Evolutionary conservation across 495 filamentous ascomycete genomes (phyloP), one percentile per base, ranked within the genome.

Genomic region (Neurospora sp.): DNA sequence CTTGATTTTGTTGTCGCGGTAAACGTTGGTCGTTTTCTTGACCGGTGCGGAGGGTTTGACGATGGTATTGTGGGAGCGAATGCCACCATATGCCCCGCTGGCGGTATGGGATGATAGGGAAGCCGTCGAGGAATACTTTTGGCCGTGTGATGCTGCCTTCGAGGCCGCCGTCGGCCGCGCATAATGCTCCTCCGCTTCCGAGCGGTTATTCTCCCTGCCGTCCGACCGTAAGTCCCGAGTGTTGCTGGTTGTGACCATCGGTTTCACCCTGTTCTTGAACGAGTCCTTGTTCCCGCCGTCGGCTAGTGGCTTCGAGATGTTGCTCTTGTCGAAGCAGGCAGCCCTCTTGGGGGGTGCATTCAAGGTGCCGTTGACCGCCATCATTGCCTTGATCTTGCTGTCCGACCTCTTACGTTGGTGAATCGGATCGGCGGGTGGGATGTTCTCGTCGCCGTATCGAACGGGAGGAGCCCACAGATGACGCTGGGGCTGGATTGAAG

Each of bases 331-430:
- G 18, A 87, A 91, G 80, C 96, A 93, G 18, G 88, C 92, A 44
- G 89, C 90, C 73, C 93, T 88, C 82, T 93, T 93, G 35, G 90
- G 84, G 48, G 86, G 88, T 70, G 88, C 88, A 80, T 92, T 95
- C 69, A 91, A 80, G 39, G 86, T 86, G 69, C 85, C 87, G 22
- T 84, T 86, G 68, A 88, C 83, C 18, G 85, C 75, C 74, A 83
- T 71, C 71, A 89, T 81, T 35, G 84, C 82, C 65, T 86, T 88
- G 65, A 94, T 81, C 61, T 90, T 91, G 27, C 92, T 86, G 10
- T 89, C 90, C 1, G 93, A 96, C 81, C 94, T 97, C 83, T 93
- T 91, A 37, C 90, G 91, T 77, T 95, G 91, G 75, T 94, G 92
- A 71, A 92, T 81, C 79, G 90, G 93, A 74, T 86, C 85, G 68